Base-by-base conservation (phyloP, 306 rosid species). In the Prunus campanulata region DNA sequence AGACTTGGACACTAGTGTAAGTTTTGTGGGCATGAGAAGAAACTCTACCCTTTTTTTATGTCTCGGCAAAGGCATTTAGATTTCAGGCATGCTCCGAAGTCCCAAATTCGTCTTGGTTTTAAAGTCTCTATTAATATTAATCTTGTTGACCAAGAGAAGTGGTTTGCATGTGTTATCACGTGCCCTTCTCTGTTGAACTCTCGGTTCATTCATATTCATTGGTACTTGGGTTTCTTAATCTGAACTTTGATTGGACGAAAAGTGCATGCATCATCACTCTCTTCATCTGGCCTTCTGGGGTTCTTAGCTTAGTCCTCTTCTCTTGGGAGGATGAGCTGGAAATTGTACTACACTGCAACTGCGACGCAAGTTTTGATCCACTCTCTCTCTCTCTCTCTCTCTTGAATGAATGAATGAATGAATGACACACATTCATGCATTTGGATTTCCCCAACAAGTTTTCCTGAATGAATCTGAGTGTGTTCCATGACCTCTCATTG, bases 81-180 rank as follows among this genome's bases (percentile, higher is more conserved):
- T 16, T 25, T 62, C 11, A 24, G 64, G 35, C 65, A 7, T 25
- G 77, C 77, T 74, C 19, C 69, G 27, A 59, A 25, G 29, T 46
- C 69, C 77, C 24, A 46, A 25, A 30, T 25, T 32, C 3, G 9
- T 61, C 42, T 29, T 59, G 75, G 25, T 59, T 13, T 15, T 22
- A 7, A 72, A 29, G 24, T 46, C 68, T 60, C 49, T 52, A 3
- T 22, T 20, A 25, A n/a, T 9, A 57, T 12, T 2, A 39, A 8
- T n/a, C 9, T 0, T 35, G 16, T 60, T 60, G 44, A 46, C 69
- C 68, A 25, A 24, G 76, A 46, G 11, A 6, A 57, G 67, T 74
- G 69, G 48, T 60, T 18, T 8, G 27, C 77, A 74, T 60, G 69
- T 74, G 77, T 18, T 27, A 18, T 48, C 59, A 74, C 27, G 59